Percentiles rank a stretch among this genome's conserved stretches.
Evolutionary conservation across 2,329 filamentous ascomycete genomes (phyloP).

Genomic region (Colletotrichum aenigma): DNA sequence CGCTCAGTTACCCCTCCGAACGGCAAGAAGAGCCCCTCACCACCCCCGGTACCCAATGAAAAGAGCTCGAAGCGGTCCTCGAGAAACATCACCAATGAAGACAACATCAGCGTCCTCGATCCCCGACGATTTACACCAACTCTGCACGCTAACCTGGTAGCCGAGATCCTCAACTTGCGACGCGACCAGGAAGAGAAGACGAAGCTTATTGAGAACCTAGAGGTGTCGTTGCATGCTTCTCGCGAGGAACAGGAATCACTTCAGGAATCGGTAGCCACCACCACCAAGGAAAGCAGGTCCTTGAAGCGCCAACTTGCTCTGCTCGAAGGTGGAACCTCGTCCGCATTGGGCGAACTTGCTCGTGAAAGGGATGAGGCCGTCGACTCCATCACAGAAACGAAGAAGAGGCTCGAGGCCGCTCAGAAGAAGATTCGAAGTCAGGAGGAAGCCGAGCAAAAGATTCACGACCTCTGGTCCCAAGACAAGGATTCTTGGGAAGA

Average conservation of each 20-base stretch:
- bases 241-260: constrained; percentile 78
- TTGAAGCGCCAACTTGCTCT: constrained; percentile 85
- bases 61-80: constrained; percentile 55
- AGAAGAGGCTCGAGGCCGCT: constrained; percentile 74
- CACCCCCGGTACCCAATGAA: constrained; percentile 51
- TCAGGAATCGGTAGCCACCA: constrained; percentile 63
- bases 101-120: constrained; percentile 78
- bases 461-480: constrained; percentile 80
- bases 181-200: constrained; percentile 91
- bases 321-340: constrained; percentile 86
- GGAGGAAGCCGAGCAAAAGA: constrained; percentile 81
- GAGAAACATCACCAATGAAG: constrained; percentile 66
- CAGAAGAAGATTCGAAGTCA: constrained; percentile 80
- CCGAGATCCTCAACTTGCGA: constrained; percentile 86
- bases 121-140: constrained; percentile 94
- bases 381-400: constrained; percentile 73
- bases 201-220: constrained; percentile 83
- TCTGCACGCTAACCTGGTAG: constrained; percentile 90
- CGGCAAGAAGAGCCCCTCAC: constrained; percentile 60
- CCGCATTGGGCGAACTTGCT: constrained; percentile 81
- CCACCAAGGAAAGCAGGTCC: constrained; percentile 77
- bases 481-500: constrained; percentile 87
- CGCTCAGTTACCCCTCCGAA: constrained; percentile 69
- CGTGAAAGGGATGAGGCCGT: constrained; percentile 87
- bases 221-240: constrained; percentile 72